Evolutionary conservation across 2,329 filamentous ascomycete genomes (phyloP).

Genomic region (Daldinia eschscholtzii): DNA sequence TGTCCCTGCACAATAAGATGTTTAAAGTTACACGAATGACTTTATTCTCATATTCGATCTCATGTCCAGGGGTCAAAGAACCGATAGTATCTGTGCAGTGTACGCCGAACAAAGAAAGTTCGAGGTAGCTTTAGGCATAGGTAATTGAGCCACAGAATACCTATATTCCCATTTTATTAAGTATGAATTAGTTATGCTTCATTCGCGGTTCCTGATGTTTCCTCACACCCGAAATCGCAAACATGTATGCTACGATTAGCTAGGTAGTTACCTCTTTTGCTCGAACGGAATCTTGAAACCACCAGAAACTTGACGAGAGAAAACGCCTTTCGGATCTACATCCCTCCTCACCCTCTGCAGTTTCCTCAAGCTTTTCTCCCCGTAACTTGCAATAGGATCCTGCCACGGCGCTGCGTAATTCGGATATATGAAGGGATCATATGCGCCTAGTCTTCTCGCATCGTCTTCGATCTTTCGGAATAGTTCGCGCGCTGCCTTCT

Average conservation of each 20-base stretch:
- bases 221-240: too few species aligned
- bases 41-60: not conserved
- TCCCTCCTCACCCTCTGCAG: conserved; percentile 19
- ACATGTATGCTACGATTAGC: not conserved
- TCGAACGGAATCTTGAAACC: conserved; percentile 40
- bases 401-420: conserved; percentile 43
- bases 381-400: conserved; percentile 42
- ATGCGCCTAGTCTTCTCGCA: conserved; percentile 30
- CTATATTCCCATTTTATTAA: too few species aligned
- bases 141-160: not conserved
- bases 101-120: not conserved
- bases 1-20: not conserved
- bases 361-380: conserved; percentile 26
- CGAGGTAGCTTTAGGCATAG: not conserved
- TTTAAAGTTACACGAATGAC: not conserved
- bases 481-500: conserved; percentile 17
- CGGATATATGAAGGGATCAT: conserved; percentile 42
- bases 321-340: conserved; percentile 38
- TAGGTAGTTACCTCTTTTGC: not conserved
- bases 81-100: not conserved
- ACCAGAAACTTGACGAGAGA: conserved; percentile 35
- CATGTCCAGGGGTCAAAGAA: not conserved
- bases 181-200: not conserved
- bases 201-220: not conserved
- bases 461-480: conserved; percentile 17